These are phyloP conservation scores for Neurospora sp. DNA, from an alignment of 495 filamentous ascomycete species.

Conservation along the genomic window DNA sequence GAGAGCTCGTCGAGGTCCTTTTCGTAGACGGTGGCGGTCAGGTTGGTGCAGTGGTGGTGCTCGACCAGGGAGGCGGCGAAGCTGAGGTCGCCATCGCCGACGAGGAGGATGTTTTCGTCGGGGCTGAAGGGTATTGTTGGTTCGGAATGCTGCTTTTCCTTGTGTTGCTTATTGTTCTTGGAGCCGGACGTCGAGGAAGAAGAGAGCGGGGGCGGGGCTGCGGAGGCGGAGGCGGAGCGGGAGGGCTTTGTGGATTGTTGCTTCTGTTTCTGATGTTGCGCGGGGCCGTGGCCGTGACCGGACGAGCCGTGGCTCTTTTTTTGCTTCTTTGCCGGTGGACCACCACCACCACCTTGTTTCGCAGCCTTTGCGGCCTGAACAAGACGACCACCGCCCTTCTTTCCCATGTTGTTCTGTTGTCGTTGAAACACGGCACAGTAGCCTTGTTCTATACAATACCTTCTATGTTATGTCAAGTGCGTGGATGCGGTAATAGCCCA, in stretches of 20 bases:
- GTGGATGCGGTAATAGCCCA: not conserved
- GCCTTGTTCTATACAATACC: not conserved
- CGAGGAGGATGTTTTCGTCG: conserved; percentile 61
- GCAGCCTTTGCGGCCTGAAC: conserved; percentile 12
- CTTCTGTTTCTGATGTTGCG: not conserved
- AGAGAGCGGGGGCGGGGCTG: not conserved
- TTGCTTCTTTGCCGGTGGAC: conserved; percentile 11
- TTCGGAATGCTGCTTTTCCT: conserved; percentile 27
- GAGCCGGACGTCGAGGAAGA: not conserved
- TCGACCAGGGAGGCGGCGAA: conserved; percentile 67
- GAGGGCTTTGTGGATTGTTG: conserved; percentile 2
- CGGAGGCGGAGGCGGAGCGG: not conserved
- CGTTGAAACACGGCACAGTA: not conserved
- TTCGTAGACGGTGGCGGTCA: conserved; percentile 47
- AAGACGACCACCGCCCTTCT: conserved; percentile 9
- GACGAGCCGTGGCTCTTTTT: not conserved
- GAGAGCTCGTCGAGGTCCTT: conserved; percentile 35
- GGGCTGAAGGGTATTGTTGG: conserved; percentile 67
- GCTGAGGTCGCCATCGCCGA: conserved; percentile 93
- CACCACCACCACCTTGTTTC: conserved; percentile 2
- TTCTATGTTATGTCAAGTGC: not conserved
- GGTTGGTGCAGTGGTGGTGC: conserved; percentile 56
- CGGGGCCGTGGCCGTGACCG: no score
- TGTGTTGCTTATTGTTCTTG: conserved; percentile 8
- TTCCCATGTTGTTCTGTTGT: not conserved